Evolutionary conservation across 2,329 filamentous ascomycete genomes (phyloP).

Genomic region (Aspergillus floridensis): DNA sequence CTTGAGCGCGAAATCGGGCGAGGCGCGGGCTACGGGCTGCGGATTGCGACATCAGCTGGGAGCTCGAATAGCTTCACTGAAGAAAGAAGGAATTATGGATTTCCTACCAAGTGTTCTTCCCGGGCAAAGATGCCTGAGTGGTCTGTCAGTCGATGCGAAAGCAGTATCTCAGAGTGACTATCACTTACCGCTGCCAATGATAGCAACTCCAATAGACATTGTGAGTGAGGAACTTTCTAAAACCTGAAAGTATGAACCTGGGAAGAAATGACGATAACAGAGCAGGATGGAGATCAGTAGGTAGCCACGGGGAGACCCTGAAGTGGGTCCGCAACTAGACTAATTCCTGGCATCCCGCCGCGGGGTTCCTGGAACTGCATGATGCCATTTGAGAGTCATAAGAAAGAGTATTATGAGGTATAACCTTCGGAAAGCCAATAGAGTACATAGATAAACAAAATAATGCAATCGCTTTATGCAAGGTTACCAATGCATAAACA

Average conservation of each 20-base stretch:
- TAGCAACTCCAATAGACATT: slow-evolving; percentile 49
- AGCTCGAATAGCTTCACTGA: not conserved
- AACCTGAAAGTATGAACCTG: not conserved
- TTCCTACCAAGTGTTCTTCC: slow-evolving; percentile 53
- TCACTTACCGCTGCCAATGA: slow-evolving; percentile 51
- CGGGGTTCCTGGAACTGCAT: not conserved
- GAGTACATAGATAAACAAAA: not conserved
- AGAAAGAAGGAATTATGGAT: not conserved
- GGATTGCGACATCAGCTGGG: slow-evolving; percentile 7
- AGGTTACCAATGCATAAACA: not conserved
- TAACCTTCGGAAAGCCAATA: not conserved
- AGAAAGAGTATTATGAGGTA: not conserved
- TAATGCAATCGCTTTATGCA: not conserved
- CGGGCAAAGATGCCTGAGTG: slow-evolving; percentile 53
- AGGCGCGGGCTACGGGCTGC: slow-evolving; percentile 52
- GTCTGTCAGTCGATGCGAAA: not conserved
- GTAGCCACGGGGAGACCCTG: not conserved
- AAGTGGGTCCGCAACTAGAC: not conserved
- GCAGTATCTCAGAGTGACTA: not conserved
- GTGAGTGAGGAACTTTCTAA: not conserved
- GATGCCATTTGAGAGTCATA: not conserved
- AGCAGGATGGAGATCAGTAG: not conserved
- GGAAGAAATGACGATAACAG: not conserved
- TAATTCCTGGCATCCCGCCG: not conserved
- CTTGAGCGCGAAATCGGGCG: slow-evolving; percentile 48